Conservation (phyloP, 495 filamentous ascomycete species). For the Penicilliopsis zonata region DNA sequence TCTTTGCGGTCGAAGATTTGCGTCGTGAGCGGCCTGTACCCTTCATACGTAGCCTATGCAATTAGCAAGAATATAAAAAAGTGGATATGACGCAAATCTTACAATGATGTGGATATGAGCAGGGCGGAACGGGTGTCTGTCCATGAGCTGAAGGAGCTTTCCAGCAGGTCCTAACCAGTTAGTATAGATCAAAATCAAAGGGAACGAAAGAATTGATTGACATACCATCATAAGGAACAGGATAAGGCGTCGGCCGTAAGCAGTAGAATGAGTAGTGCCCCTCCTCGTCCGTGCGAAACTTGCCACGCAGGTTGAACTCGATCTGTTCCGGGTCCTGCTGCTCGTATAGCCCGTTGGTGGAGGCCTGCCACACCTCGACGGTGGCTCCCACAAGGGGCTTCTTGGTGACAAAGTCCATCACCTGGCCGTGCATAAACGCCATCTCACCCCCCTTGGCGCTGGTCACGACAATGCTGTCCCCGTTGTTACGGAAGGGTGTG, state of each 20-base stretch:
- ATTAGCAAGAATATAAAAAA: no score
- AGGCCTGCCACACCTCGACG: conserved; percentile 70
- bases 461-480: conserved; percentile 50
- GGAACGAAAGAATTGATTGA: conserved; percentile 38
- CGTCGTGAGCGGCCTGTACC: conserved; percentile 52
- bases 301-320: conserved; percentile 64
- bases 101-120: conserved; percentile 81
- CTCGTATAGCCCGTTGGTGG: conserved; percentile 69
- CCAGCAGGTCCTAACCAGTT: conserved; percentile 25
- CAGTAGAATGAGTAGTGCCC: conserved; percentile 58
- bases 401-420: conserved; percentile 43
- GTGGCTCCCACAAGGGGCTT: conserved; percentile 47
- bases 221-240: conserved; percentile 55
- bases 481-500: conserved; percentile 51
- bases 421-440: conserved; percentile 49
- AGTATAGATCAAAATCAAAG: not conserved
- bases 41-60: conserved; percentile 24
- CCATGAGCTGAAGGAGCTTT: conserved; percentile 40
- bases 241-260: conserved; percentile 59
- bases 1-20: conserved; percentile 63
- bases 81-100: conserved; percentile 15
- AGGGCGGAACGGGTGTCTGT: conserved; percentile 68
- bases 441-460: conserved; percentile 41
- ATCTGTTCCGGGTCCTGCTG: conserved; percentile 61
- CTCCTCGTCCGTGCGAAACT: conserved; percentile 52